A percentile compares a stretch with the other conserved stretches of the same genome.
phyloP scores from a whole-genome alignment of 116 monocot species.

The Papilionanthe hybrid region DNA sequence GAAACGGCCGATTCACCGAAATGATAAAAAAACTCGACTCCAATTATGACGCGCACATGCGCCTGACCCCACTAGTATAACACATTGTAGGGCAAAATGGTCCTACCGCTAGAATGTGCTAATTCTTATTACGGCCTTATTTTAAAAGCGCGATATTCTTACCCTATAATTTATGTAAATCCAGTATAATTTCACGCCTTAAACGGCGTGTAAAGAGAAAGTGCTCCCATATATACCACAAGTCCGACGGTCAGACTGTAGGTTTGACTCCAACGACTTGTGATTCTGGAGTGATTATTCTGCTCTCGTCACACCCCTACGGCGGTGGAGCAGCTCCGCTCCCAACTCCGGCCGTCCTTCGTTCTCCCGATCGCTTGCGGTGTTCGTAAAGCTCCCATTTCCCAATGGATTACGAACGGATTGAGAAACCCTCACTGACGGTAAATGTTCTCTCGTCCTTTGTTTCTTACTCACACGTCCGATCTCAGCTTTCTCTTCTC shows the following conservation, averaged over 20 bases:
- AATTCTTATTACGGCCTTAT: too few species aligned
- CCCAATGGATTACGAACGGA: conserved; percentile 32
- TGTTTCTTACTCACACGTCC: neutral
- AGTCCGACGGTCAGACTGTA: neutral
- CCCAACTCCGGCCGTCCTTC: neutral
- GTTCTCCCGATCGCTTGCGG: neutral
- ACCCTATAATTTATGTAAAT: too few species aligned
- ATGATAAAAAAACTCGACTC: too few species aligned
- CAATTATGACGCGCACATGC: too few species aligned
- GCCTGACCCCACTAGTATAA: too few species aligned
- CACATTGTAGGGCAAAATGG: too few species aligned
- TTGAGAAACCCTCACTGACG: conserved; percentile 17
- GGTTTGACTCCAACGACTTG: neutral
- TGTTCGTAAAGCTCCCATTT: neutral
- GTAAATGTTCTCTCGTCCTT: neutral
- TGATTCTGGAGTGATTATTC: neutral
- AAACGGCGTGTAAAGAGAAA: too few species aligned
- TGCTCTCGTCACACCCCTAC: neutral
- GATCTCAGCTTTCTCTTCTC: conserved; percentile 6
- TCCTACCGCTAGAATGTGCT: too few species aligned
- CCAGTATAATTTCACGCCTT: too few species aligned
- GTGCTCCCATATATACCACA: too few species aligned
- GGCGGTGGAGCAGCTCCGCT: neutral
- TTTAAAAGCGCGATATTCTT: too few species aligned
- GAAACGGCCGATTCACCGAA: too few species aligned